Evolutionary conservation across 768 basidiomycete species (phyloP), one percentile per base, ranked within the genome.

Genomic region (Tricholoma hemisulphureum): DNA sequence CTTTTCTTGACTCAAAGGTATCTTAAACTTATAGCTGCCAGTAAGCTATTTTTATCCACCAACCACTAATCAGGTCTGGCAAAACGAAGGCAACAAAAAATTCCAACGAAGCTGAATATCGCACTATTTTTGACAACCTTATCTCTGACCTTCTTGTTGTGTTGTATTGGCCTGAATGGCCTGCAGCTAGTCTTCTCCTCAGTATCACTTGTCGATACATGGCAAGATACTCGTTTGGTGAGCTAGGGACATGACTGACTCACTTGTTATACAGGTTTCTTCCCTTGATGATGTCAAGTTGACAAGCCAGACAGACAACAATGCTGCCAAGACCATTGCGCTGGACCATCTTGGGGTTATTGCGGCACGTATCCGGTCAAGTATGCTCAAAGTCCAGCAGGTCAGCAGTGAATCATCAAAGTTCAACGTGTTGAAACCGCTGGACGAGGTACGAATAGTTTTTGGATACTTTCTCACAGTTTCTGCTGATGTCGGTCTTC

Each of bases 91-190:
- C 85, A 5, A 91, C 89, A 13, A 96, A 96, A 70, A 93, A 90
- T 62, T 88, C 94, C 0, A 94, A 93, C 63, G 97, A 99, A 67
- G 87, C 91, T 5, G 96, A 98, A 68, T 98, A 98, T 69, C 86
- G 94, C 50, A 80, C 87, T 0, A 93, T 98, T 35, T 90, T 98
- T 58, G 96, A 98, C 66, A 91, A 91, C 64, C 77, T 98, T 10
- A 85, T 98, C 39, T 85, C 86, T 2, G 97, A 99, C 67, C 77
- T 97, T 21, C 80, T 98, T 21, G 82, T 83, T 8, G 94, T 97
- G 18, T 76, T 98, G 6, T 95, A 89, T 69, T 92, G 92, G 85
- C 95, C 97, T 0, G 97, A 99, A 72, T 99, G 96, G 95, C 97
- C 97, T 6, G 95, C 92, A 9, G 92, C 97, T 2, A 82, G 86